Evolutionary conservation across 495 filamentous ascomycete genomes (phyloP), one percentile per base, ranked within the genome.

Genomic region (Cryomyces minteri): DNA sequence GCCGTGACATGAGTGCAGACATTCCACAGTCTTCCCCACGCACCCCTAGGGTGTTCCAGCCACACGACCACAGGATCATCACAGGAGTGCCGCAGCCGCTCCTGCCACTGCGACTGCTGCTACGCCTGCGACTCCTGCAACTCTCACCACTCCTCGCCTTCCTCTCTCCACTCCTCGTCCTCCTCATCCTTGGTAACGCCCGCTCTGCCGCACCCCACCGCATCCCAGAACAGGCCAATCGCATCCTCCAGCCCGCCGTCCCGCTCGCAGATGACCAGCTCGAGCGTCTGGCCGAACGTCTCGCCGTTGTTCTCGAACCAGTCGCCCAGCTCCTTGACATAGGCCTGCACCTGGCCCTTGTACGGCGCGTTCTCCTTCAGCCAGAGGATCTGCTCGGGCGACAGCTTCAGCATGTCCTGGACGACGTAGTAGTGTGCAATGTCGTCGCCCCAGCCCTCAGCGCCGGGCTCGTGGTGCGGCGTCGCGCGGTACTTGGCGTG

Each of bases 241-340:
- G 18, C 18, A 25, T 25, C 18, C 18, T 25, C 18, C 18, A 25
- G 18, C 18, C 18, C 18, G 18, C 18, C 18, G 2, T 25, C 55
- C 6, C 77, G 31, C 58, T 80, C 72, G n/a, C 48, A 47, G 64
- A 74, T 71, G 6, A 80, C 60, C 54, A 60, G 63, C 53, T 64
- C 58, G 42, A 76, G 63, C 34, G 66, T 64, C 43, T 66, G 54
- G 18, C 55, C 64, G 46, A 73, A 71, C 31, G 74, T 79, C 58
- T 78, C 71, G 5, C 74, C 74, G 49, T 79, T 79, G 48, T 78
- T 68, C 40, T 67, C 68, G 46, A 78, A 79, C 74, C 74, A 79
- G 31, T 74, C 72, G 3, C 73, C 74, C 32, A 70, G 47, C 0
- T 61, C 59, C 7, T 57, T 52, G 5, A 79, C 61, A 54, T 63